These are phyloP conservation scores for Diplocarpon rosae DNA, from an alignment of 2,329 filamentous ascomycete species.

Conservation along the genomic window DNA sequence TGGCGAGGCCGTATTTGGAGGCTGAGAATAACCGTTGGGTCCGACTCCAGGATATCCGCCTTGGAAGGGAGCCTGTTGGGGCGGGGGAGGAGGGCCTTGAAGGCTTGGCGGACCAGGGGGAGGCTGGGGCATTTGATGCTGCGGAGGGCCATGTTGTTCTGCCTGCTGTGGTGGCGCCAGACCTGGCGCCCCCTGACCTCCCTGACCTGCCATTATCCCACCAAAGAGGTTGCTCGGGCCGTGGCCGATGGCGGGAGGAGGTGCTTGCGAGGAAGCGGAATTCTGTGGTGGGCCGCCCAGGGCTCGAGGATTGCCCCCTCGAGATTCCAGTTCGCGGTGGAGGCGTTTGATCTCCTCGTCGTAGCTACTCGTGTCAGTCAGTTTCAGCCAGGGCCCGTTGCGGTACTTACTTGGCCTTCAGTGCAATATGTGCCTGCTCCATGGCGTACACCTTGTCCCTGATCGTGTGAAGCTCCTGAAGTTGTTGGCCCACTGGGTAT, in stretches of 20 bases:
- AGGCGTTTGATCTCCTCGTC: conserved; percentile 83
- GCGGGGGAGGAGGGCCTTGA: conserved; percentile 40
- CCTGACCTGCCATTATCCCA: conserved; percentile 86
- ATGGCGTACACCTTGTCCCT: conserved; percentile 87
- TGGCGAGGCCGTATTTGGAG: conserved; percentile 76
- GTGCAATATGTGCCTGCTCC: conserved; percentile 76
- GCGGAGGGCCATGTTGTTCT: conserved; percentile 43
- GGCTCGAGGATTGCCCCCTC: conserved; percentile 51
- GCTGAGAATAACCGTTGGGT: conserved; percentile 67
- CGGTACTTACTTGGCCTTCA: conserved; percentile 75
- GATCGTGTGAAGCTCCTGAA: conserved; percentile 91
- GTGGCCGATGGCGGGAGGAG: conserved; percentile 75
- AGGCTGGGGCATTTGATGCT: conserved; percentile 59
- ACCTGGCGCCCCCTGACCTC: conserved; percentile 71
- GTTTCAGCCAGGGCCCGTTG: neutral
- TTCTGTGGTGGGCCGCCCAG: conserved; percentile 65
- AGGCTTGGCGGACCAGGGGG: conserved; percentile 35
- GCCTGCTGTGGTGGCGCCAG: conserved; percentile 59
- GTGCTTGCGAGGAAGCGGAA: conserved; percentile 61
- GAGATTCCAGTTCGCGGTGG: conserved; percentile 73
- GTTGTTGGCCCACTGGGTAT: conserved; percentile 67
- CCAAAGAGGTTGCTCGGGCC: conserved; percentile 86
- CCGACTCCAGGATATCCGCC: conserved; percentile 41
- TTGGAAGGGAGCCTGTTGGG: conserved; percentile 59
- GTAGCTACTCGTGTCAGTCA: conserved; percentile 48